Base-by-base conservation (phyloP, 2,329 filamentous ascomycete genomes). In the Penicillium sp. region DNA sequence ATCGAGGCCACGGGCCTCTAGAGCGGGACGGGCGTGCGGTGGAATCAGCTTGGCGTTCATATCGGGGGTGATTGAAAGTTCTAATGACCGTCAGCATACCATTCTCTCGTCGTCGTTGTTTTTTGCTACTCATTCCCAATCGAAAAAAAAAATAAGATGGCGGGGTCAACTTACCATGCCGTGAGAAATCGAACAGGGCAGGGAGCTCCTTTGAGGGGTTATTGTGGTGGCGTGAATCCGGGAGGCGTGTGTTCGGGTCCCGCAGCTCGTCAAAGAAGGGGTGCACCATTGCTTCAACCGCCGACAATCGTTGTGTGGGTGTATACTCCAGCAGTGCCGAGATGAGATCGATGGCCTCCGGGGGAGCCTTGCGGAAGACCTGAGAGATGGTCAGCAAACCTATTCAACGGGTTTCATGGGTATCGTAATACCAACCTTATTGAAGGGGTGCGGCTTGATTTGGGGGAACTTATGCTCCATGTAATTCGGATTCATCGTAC, bases 381-480 rank as follows among this genome's bases (percentile, higher is more conserved):
- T 87, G 55, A 26, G 32, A 33, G 29, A 45, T 33, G 54, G 54
- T 67, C 60, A 64, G 68, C 44, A 49, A 29, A 30, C 47, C 43
- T 39, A 45, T 23, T 36, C 18, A 30, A 26, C 29, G 8, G 1
- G 7, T 13, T 36, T 9, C 12, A 10, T 21, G 12, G 7, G 6
- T 2, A 17, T 8, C 3, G 23, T 13, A 26, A 15, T 13, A 39
- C 37, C 52, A 72, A 86, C 84, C 84, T 97, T 97, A 79, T 89
- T 95, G 82, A 99, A 99, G 23, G 94, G 94, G 70, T 99, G 94
- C 52, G 94, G 94, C 81, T 99, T 99, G 80, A 99, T 99, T 76
- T 99, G 94, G 41, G 94, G 94, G 77, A 99, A 99, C 80, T 97
- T 97, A 80, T 99, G 94, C 79, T 99, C 94, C 94, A 99, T 99